Evolutionary conservation across 2,329 filamentous ascomycete species (phyloP), one percentile per base, ranked within the genome.

Genomic region (Calonectria pteridis): DNA sequence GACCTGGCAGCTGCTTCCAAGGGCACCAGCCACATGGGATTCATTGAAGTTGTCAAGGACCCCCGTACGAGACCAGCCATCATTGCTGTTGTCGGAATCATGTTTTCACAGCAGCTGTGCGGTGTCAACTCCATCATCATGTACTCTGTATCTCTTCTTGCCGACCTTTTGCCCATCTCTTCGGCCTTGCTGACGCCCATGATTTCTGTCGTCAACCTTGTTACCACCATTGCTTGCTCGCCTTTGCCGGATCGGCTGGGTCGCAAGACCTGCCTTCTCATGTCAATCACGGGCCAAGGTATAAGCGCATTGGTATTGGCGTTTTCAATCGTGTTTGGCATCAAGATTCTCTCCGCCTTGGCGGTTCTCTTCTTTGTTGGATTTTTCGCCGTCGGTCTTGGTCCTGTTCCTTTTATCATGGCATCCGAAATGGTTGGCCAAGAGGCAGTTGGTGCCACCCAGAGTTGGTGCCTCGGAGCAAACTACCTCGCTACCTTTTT

Each of bases 41-140:
- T 94, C 78, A 79, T 93, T 43, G 84, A 92, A 73, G 94, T 96
- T 13, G 84, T 95, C 49, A 88, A 86, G 29, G 91, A 96, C 78
- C 89, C 92, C 0, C 86, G 91, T 11, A 94, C 94, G 79, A 90
- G 93, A 4, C 93, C 92, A 0, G 94, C 94, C 67, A 93, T 97
- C 68, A 89, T 97, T 73, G 95, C 96, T 6, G 94, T 98, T 4
- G 90, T 98, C 16, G 95, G 95, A 1, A 93, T 98, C 78, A 98
- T 98, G 96, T 89, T 96, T 72, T 93, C 94, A 0, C 97, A 98
- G 83, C 97, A 99, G 83, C 89, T 98, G 46, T 96, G 94, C 72
- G 96, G 95, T 59, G 96, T 98, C 86, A 98, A 99, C 89, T 96
- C 94, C 72, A 96, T 98, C 81, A 94, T 98, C 85, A 98, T 99